Conservation (phyloP, 768 basidiomycete genomes). For the Gymnopilus junonius region DNA sequence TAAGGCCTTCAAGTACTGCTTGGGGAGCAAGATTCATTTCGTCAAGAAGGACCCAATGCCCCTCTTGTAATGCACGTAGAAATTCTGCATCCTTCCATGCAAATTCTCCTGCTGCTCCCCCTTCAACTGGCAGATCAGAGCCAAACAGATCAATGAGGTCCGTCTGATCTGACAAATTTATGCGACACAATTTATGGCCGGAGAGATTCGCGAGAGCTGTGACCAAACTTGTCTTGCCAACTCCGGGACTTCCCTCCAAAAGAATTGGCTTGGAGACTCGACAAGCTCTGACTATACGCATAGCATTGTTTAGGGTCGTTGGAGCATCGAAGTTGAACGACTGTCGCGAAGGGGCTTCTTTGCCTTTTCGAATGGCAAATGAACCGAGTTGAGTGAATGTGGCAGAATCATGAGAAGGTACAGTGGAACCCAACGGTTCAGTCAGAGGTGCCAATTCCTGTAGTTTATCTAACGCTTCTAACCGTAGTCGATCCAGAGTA, state of each 20-base stretch:
- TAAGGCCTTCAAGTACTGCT: slow-evolving; percentile 94
- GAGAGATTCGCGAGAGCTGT: slow-evolving; percentile 82
- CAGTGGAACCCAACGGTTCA: slow-evolving; percentile 29
- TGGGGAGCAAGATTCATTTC: slow-evolving; percentile 99
- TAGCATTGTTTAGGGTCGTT: slow-evolving; percentile 85
- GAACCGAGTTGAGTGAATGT: slow-evolving; percentile 64
- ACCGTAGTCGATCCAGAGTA: slow-evolving; percentile 63
- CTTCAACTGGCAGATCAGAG: slow-evolving; percentile 93
- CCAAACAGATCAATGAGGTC: slow-evolving; percentile 97
- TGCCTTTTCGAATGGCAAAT: slow-evolving; percentile 73
- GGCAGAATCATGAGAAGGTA: slow-evolving; percentile 37
- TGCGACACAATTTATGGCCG: slow-evolving; percentile 83
- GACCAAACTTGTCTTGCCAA: slow-evolving; percentile 95
- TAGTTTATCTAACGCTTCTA: slow-evolving; percentile 58
- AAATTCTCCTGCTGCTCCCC: slow-evolving; percentile 89
- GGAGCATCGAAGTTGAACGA: slow-evolving; percentile 86
- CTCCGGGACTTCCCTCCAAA: slow-evolving; percentile 96
- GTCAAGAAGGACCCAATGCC: slow-evolving; percentile 96
- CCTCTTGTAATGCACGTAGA: slow-evolving; percentile 89
- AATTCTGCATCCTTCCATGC: slow-evolving; percentile 98
- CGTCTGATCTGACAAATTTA: slow-evolving; percentile 98
- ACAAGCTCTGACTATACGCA: slow-evolving; percentile 87
- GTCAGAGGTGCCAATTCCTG: slow-evolving; percentile 56
- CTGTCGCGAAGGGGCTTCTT: slow-evolving; percentile 34
- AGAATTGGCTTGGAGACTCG: slow-evolving; percentile 92